Base-by-base conservation (phyloP, 257 asterid species). In the Solanum megistacrolobum region DNA sequence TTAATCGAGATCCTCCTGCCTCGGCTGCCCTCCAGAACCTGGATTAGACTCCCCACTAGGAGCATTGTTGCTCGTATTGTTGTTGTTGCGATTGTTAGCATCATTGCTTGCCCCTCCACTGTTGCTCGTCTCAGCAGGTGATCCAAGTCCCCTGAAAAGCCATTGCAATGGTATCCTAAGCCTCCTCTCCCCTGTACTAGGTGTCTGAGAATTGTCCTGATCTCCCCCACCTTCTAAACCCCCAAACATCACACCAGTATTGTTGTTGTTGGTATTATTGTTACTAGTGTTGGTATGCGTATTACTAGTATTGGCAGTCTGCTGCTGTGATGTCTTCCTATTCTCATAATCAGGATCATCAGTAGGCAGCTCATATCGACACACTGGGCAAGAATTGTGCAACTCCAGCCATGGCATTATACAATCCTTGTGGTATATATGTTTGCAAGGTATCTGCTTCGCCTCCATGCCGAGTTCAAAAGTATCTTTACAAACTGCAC, bases 331-430 rank as follows among this genome's bases (percentile, higher is more conserved):
- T 29, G 89, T 92, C 87, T 91, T 94, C 83, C 87, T 85, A 88
- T 85, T 93, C 89, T 96, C 99, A 58, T 96, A 96, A 68, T 95
- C 99, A 7, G 89, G 92, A 88, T 95, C 98, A 90, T 96, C 98
- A 6, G 99, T 96, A 36, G 99, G 98, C 89, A 96, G 83, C 91
- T 96, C 98, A 75, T 91, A 92, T 13, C 99, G 93, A 88, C 99
- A 96, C 86, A 95, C 96, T 0, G 99, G 99, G 89, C 99, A 95
- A 23, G 99, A 94, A 88, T 96, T 96, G 83, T 94, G 98, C 96
- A 96, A 43, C 88, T 95, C 98, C 75, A 96, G 91, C 99, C 99
- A 96, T 2, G 98, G 98, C 52, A 94, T 58, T 76, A 95, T 95
- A 87, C 99, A 96, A 83, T 92, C 98, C 34, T 93, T 92, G 60